A percentile compares a stretch with the other conserved stretches of the same genome.
phyloP scores from a whole-genome alignment of 306 rosid species.

The Glycine latifolia region DNA sequence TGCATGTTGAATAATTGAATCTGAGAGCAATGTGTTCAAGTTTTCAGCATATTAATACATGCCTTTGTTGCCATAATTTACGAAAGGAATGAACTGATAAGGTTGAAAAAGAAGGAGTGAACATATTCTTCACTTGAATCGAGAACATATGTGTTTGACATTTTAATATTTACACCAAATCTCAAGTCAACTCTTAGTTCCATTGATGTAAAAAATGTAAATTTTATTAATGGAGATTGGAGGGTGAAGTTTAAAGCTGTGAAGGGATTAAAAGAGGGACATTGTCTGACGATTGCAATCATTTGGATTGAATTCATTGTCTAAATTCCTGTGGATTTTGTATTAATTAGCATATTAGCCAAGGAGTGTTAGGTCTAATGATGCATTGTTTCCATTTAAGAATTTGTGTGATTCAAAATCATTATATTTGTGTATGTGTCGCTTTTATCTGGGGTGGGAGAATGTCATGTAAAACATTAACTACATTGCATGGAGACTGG shows the following conservation, averaged over 20 bases:
- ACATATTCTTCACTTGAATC: background rate
- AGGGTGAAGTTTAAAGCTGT: slow-evolving; percentile 29
- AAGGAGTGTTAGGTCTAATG: background rate
- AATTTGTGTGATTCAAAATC: slow-evolving; percentile 12
- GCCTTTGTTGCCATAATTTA: no score
- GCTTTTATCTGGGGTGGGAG: background rate
- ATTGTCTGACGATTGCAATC: background rate
- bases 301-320: background rate
- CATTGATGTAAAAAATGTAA: background rate
- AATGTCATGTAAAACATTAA: slow-evolving; percentile 21
- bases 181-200: slow-evolving; percentile 28
- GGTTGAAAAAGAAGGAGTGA: no score
- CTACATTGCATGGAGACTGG: slow-evolving; percentile 11
- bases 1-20: no score
- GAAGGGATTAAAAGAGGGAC: slow-evolving; percentile 13
- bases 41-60: no score
- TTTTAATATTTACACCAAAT: background rate
- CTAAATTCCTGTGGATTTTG: background rate
- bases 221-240: slow-evolving; percentile 15
- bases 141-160: background rate
- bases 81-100: no score
- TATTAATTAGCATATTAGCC: background rate
- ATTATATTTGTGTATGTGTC: background rate
- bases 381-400: slow-evolving; percentile 26
- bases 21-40: no score